phyloP scores from a whole-genome alignment of 169 alveolate species.

The Fabrea salina region DNA sequence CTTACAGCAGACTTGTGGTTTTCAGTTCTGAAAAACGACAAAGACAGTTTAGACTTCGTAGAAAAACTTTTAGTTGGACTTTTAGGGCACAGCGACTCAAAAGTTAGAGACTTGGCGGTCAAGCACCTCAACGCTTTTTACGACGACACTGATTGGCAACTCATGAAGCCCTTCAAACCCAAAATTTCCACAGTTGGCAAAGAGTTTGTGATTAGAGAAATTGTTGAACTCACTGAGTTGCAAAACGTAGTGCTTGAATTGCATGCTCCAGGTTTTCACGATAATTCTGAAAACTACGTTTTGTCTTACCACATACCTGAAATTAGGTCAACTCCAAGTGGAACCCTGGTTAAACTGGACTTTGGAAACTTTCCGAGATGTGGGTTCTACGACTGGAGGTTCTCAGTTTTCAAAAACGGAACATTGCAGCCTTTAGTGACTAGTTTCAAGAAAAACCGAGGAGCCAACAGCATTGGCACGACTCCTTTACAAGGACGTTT shows the following conservation, averaged over 20 bases:
- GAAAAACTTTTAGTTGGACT: constrained; percentile 77
- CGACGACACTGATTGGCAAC: constrained; percentile 84
- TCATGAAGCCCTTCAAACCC: constrained; percentile 59
- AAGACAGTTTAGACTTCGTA: constrained; percentile 49
- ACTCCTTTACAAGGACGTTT: constrained; percentile 74
- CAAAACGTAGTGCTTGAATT: constrained; percentile 41
- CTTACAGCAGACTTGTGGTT: constrained; percentile 40
- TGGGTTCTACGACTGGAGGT: constrained; percentile 91
- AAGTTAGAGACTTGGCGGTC: constrained; percentile 72
- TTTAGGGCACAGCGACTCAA: constrained; percentile 74
- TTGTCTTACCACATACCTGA: constrained; percentile 57
- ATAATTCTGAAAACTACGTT: constrained; percentile 30
- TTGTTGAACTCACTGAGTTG: background rate
- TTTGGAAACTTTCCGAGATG: constrained; percentile 84
- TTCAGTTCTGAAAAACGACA: constrained; percentile 42
- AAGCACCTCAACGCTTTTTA: constrained; percentile 70
- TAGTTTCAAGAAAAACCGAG: constrained; percentile 15
- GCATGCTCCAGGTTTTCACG: constrained; percentile 54
- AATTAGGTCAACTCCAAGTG: constrained; percentile 42
- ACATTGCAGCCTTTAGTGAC: constrained; percentile 46
- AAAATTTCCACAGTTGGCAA: constrained; percentile 53
- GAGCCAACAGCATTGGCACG: constrained; percentile 36
- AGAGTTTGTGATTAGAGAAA: constrained; percentile 21
- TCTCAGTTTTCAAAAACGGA: constrained; percentile 69
- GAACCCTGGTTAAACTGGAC: constrained; percentile 47